A percentile compares a stretch with the other conserved stretches of the same genome.
These are phyloP conservation scores for Penicillium olsonii DNA, from an alignment of 2,329 filamentous ascomycete genomes.

Conservation along the genomic window DNA sequence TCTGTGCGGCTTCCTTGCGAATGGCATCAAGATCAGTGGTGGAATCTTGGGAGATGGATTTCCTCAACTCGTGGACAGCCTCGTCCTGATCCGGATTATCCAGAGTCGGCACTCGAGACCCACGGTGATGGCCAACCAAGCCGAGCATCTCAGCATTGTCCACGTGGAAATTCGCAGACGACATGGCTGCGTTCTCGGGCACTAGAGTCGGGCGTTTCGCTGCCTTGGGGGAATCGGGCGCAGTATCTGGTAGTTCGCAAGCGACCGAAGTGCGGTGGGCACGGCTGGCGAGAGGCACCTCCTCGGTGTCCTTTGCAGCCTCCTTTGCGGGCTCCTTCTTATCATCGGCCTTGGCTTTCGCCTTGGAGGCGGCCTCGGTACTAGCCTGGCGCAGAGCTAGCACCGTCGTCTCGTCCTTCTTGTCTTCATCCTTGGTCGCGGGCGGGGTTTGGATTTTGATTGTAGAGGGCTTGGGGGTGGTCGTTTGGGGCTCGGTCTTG, in stretches of 20 bases:
- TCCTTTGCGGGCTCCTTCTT: constrained; percentile 19
- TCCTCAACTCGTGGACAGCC: constrained; percentile 38
- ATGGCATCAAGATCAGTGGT: constrained; percentile 30
- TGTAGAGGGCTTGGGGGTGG: constrained; percentile 35
- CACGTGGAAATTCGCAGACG: constrained; percentile 40
- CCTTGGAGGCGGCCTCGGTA: constrained; percentile 41
- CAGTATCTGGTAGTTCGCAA: constrained; percentile 30
- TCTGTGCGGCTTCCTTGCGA: constrained; percentile 30
- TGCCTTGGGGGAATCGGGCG: constrained; percentile 18
- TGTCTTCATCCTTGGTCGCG: constrained; percentile 31
- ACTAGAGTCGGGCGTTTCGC: constrained; percentile 34
- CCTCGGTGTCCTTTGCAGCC: constrained; percentile 16
- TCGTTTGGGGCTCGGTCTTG: constrained; percentile 22
- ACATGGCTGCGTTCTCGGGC: constrained; percentile 39
- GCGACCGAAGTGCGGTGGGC: constrained; percentile 34
- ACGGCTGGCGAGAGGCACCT: constrained; percentile 8
- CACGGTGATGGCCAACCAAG: constrained; percentile 42
- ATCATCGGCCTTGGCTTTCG: constrained; percentile 29
- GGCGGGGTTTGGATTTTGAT: constrained; percentile 46
- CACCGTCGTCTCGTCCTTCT: constrained; percentile 41
- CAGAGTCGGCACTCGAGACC: constrained; percentile 37
- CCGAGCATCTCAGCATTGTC: constrained; percentile 39
- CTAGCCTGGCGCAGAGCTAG: constrained; percentile 47
- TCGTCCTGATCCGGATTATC: constrained; percentile 38
- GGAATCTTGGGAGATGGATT: constrained; percentile 35